These are phyloP conservation scores for Boletus vermiculosoides DNA, from an alignment of 768 basidiomycete genomes.

Conservation along the genomic window DNA sequence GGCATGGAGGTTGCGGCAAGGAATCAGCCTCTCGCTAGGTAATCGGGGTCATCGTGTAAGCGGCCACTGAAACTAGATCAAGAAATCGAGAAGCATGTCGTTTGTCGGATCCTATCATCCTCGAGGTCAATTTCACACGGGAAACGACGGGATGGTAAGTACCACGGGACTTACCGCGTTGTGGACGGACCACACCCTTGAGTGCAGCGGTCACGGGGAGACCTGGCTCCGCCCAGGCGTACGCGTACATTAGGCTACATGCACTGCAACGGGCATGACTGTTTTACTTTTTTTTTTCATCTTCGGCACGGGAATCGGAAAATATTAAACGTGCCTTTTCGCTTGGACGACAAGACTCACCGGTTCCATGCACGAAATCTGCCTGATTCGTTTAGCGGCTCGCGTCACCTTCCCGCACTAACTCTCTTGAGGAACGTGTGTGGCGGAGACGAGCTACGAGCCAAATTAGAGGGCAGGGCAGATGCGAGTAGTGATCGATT, in stretches of 20 bases:
- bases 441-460: not conserved
- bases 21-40: not conserved
- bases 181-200: not conserved
- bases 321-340: not conserved
- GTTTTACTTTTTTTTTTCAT: not conserved
- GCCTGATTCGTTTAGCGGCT: not conserved
- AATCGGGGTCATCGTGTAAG: not conserved
- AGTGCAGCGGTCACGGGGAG: not conserved
- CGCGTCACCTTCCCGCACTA: not conserved
- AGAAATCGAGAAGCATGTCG: not conserved
- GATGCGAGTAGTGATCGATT: too few relatives aligned
- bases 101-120: not conserved
- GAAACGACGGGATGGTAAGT: not conserved
- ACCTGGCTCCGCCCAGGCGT: not conserved
- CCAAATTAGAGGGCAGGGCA: not conserved
- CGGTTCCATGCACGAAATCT: not conserved
- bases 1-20: not conserved
- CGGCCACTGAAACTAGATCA: not conserved
- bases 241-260: not conserved
- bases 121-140: not conserved
- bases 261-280: not conserved
- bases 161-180: not conserved
- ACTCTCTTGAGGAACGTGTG: not conserved
- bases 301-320: not conserved
- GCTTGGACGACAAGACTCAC: constrained; percentile 3